Evolutionary conservation across 2,329 filamentous ascomycete species (phyloP), one percentile per base, ranked within the genome.

Genomic region (Aulographum hederae): DNA sequence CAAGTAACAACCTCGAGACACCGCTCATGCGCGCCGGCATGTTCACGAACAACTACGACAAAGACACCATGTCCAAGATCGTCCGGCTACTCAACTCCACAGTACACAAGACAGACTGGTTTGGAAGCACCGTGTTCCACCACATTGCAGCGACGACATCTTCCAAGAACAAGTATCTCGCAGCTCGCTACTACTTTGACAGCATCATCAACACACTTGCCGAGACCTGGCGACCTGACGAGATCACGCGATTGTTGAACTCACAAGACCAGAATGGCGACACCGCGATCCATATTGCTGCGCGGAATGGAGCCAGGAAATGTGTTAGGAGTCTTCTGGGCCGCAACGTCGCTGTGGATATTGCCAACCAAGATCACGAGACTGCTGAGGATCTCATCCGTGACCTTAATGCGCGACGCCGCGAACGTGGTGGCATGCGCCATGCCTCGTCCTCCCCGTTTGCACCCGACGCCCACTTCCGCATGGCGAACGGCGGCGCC

Each of bases 31-130:
- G 85, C 27, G 79, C 82, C 4, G 85, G 95, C 34, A 71, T 91
- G 48, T 98, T 95, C 53, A 95, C 86, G 28, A 98, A 98, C 53
- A 93, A 89, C 50, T 89, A 76, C 51, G 89, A 95, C 51, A 92
- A 89, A 56, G 72, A 82, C 41, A 85, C 81, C 1, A 94, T 95
- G 57, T 78, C 82, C 0, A 67, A 68, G 15, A 73, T 98, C 34
- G 72, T 93, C 43, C 78, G 78, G 41, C 72, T 93, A 39, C 67
- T 98, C 3, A 73, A 85, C 32, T 70, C 76, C 23, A 94, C 86
- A 1, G 73, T 93, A 25, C 74, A 77, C 32, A 71, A 72, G 36
- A 68, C 78, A 15, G 89, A 98, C 48, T 73, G 71, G 51, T 75
- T 75, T 31, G 78, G 81, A 10, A 78, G 77, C 37, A 94, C 84